Percentiles rank a stretch among this genome's conserved stretches.
These are phyloP conservation scores for Cicer arietinum DNA, from an alignment of 306 rosid species.

Conservation along the genomic window DNA sequence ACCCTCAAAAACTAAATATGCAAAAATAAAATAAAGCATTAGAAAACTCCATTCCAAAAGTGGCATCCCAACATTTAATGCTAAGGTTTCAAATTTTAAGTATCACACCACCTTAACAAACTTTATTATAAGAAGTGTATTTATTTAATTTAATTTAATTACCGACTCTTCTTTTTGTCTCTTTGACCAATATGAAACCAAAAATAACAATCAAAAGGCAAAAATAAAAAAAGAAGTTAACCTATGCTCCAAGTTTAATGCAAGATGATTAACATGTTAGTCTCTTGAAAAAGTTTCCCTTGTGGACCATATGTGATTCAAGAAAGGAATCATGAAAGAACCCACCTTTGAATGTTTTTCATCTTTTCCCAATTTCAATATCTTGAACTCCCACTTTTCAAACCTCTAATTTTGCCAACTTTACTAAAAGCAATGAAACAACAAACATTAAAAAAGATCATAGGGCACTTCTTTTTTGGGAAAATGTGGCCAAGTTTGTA, in stretches of 20 bases:
- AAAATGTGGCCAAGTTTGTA: slow-evolving; percentile 53
- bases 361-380: slow-evolving; percentile 85
- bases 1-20: no score
- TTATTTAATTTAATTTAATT: background rate
- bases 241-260: slow-evolving; percentile 49
- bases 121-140: slow-evolving; percentile 11
- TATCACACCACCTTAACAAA: slow-evolving; percentile 1
- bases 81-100: background rate
- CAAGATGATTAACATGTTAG: slow-evolving; percentile 49
- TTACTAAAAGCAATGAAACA: slow-evolving; percentile 73
- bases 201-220: slow-evolving; percentile 34
- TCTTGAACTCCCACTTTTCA: slow-evolving; percentile 62
- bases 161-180: slow-evolving; percentile 46
- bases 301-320: slow-evolving; percentile 54
- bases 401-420: slow-evolving; percentile 67
- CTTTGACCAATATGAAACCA: slow-evolving; percentile 47
- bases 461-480: slow-evolving; percentile 58
- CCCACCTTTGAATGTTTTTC: slow-evolving; percentile 61
- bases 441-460: slow-evolving; percentile 41
- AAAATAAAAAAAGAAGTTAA: slow-evolving; percentile 4
- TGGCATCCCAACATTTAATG: background rate
- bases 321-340: slow-evolving; percentile 60
- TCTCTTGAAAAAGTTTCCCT: slow-evolving; percentile 17
- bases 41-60: background rate
- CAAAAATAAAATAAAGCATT: no score